Conservation (phyloP, 257 asterid genomes). For the Solanum paucissectum region DNA sequence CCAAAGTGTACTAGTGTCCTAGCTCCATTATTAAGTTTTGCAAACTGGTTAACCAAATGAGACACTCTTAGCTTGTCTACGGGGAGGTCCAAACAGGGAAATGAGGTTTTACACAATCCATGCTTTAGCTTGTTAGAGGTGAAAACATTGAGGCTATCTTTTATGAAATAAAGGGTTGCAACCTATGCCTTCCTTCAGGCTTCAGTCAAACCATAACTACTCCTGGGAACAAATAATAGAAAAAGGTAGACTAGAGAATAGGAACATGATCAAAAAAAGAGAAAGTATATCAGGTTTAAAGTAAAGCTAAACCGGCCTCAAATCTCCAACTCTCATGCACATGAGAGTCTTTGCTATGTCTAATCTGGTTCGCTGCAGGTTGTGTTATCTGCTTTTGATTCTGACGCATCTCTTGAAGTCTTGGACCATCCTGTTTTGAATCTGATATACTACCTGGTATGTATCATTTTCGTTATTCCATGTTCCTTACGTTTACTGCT, state of each 20-base stretch:
- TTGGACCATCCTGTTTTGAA: conserved; percentile 76
- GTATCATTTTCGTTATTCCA: not conserved
- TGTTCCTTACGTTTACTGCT: not conserved
- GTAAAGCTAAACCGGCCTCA: not conserved
- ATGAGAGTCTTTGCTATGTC: not conserved
- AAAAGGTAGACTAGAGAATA: not conserved
- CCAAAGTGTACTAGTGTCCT: not conserved
- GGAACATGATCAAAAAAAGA: not conserved
- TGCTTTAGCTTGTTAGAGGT: not conserved
- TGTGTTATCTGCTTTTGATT: conserved; percentile 68
- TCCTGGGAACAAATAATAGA: not conserved
- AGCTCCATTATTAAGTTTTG: not conserved
- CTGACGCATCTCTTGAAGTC: conserved; percentile 69
- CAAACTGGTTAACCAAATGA: not conserved
- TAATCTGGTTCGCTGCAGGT: conserved; percentile 37
- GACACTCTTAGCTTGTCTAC: not conserved
- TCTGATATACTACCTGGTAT: conserved; percentile 73
- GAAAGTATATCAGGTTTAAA: not conserved
- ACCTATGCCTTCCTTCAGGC: not conserved
- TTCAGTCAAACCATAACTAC: not conserved
- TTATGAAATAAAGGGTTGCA: not conserved
- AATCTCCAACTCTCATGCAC: not conserved
- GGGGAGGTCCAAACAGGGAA: not conserved
- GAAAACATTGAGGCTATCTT: not conserved
- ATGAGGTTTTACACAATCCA: not conserved